A percentile compares a stretch with the other conserved stretches of the same genome.
Conservation (phyloP, 768 basidiomycete genomes). For the Amanita phalloides region DNA sequence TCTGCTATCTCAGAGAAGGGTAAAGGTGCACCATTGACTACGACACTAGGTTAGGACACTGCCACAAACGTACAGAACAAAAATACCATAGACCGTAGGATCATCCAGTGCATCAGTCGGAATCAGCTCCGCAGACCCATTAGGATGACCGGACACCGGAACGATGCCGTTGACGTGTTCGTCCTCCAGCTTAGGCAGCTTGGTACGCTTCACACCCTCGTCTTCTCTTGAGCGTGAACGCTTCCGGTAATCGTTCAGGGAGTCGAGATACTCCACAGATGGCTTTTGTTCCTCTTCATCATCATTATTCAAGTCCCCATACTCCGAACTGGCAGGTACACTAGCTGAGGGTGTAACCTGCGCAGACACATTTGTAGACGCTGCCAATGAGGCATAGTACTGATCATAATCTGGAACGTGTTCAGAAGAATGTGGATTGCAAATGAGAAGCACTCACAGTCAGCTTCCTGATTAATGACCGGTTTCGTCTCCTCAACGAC, state of each 20-base stretch:
- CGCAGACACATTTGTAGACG: conserved; percentile 40
- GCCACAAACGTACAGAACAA: background rate
- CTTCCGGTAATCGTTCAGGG: conserved; percentile 63
- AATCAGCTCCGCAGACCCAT: conserved; percentile 10
- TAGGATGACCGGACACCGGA: conserved; percentile 9
- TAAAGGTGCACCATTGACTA: conserved; percentile 69
- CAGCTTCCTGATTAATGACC: conserved; percentile 42
- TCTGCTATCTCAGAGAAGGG: conserved; percentile 78
- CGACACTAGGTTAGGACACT: background rate
- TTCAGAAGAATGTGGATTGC: background rate
- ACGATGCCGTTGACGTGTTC: conserved; percentile 14
- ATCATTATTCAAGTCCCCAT: conserved; percentile 40
- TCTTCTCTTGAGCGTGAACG: conserved; percentile 61
- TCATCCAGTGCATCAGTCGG: conserved; percentile 31
- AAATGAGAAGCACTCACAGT: conserved; percentile 38
- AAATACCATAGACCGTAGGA: conserved; percentile 59
- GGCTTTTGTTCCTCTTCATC: conserved; percentile 69
- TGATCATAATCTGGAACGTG: conserved; percentile 56
- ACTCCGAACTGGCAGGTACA: conserved; percentile 31
- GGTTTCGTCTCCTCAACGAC: conserved; percentile 27
- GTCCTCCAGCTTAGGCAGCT: conserved; percentile 27
- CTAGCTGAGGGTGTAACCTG: conserved; percentile 53
- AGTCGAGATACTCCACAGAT: conserved; percentile 53
- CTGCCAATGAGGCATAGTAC: conserved; percentile 72
- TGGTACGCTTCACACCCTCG: conserved; percentile 34